Conservation (phyloP, 2,329 filamentous ascomycete species). For the Venturia aucupariae region DNA sequence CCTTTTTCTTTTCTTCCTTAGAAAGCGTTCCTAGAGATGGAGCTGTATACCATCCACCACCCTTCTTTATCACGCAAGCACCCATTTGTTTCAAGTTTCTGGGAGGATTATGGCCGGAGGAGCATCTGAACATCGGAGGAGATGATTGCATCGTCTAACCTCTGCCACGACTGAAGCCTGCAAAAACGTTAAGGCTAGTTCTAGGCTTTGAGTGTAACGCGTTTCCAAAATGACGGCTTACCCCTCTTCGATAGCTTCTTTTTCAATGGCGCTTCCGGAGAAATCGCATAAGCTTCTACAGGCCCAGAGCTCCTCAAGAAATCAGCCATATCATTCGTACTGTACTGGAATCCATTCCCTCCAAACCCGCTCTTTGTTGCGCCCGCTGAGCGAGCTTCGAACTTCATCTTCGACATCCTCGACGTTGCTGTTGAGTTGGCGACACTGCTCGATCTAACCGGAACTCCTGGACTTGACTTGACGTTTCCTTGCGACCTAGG, state of each 20-base stretch:
- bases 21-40: not conserved
- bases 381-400: conserved; percentile 23
- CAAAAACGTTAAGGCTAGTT: conserved; percentile 2
- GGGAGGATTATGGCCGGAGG: not conserved
- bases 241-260: conserved; percentile 14
- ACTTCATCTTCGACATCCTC: not conserved
- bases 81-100: not conserved
- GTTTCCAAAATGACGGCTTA: conserved; percentile 8
- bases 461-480: not conserved
- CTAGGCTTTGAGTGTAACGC: not conserved
- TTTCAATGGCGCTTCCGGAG: conserved; percentile 15
- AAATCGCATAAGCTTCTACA: conserved; percentile 17
- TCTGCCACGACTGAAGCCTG: conserved; percentile 6
- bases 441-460: not conserved
- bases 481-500: not conserved
- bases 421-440: not conserved
- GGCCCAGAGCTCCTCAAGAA: conserved; percentile 35
- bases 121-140: not conserved
- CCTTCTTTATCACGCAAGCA: not conserved
- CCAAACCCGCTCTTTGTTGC: conserved; percentile 16
- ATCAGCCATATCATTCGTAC: conserved; percentile 34
- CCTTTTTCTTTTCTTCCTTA: not conserved
- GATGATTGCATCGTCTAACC: not conserved
- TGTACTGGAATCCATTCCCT: conserved; percentile 21
- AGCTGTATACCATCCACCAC: not conserved